Conservation (phyloP, 225 moss, liverwort and hornwort genomes). For the Marchantia paleacea region DNA sequence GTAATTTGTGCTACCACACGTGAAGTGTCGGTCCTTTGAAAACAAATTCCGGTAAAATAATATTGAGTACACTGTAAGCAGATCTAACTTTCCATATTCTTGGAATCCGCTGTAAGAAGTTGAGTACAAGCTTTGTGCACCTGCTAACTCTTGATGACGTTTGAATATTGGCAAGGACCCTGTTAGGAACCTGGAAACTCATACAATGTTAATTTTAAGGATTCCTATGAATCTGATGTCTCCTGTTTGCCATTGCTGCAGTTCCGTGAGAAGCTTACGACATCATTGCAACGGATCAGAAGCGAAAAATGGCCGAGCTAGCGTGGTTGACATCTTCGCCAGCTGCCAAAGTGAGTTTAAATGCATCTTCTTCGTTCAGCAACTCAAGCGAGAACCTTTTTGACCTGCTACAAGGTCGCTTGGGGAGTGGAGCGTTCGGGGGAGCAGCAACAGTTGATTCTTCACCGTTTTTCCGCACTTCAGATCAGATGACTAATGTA, state of each 20-base stretch:
- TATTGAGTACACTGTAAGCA: no score
- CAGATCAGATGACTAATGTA: constrained; percentile 34
- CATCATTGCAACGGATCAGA: not conserved
- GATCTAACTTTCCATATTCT: no score
- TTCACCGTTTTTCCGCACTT: constrained; percentile 26
- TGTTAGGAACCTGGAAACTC: no score
- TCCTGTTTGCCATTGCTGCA: not conserved
- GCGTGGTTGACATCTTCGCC: constrained; percentile 39
- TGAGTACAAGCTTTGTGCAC: no score
- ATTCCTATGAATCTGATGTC: no score
- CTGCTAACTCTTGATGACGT: no score
- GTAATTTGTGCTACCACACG: no score
- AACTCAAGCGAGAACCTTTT: constrained; percentile 53
- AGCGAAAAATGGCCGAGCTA: constrained; percentile 34
- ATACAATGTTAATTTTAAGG: no score
- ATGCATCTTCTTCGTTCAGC: constrained; percentile 23
- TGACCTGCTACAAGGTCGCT: constrained; percentile 67
- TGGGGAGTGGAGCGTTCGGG: constrained; percentile 17
- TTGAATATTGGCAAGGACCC: no score
- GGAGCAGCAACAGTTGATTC: constrained; percentile 15
- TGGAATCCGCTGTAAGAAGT: no score
- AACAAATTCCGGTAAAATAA: no score
- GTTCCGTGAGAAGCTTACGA: not conserved
- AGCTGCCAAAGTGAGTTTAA: constrained; percentile 21
- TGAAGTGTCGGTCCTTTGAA: no score